These are phyloP conservation scores for Quercus lobata DNA, from an alignment of 331 rosid species.

Conservation along the genomic window DNA sequence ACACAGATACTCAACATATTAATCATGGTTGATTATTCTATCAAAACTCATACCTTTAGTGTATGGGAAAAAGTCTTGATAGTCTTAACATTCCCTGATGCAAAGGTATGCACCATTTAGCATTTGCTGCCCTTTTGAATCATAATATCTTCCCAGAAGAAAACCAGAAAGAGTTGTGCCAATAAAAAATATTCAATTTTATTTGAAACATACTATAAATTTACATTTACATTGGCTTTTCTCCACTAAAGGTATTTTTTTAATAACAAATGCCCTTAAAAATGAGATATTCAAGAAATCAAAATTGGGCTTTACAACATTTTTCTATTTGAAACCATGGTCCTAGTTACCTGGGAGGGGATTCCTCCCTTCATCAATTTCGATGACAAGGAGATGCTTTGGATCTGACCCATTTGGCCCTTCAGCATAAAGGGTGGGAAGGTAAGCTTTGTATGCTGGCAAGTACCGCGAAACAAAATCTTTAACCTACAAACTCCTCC, in stretches of 20 bases:
- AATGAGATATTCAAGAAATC: conserved; percentile 30
- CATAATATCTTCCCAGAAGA: background rate
- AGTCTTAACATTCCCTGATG: background rate
- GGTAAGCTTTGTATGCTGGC: conserved; percentile 90
- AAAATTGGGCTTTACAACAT: conserved; percentile 12
- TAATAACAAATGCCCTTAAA: background rate
- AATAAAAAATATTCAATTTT: conserved; percentile 15
- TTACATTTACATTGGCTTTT: conserved; percentile 15
- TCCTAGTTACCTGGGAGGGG: conserved; percentile 64
- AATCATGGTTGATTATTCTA: background rate
- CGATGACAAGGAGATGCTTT: conserved; percentile 51
- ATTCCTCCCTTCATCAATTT: conserved; percentile 88
- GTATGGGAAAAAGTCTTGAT: background rate
- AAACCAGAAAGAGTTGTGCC: conserved; percentile 11
- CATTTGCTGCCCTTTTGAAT: background rate
- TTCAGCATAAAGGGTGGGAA: conserved; percentile 82
- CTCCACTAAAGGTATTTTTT: conserved; percentile 8
- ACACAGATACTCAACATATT: background rate
- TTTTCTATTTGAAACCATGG: conserved; percentile 11
- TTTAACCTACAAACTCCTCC: conserved; percentile 50
- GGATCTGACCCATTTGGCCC: conserved; percentile 89
- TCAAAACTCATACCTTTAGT: too few relatives aligned
- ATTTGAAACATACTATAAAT: conserved; percentile 11
- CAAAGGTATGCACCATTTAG: too few relatives aligned
- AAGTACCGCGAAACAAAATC: conserved; percentile 92